phyloP scores from a whole-genome alignment of 2,329 filamentous ascomycete species.

The Emmonsiellopsis sp. region DNA sequence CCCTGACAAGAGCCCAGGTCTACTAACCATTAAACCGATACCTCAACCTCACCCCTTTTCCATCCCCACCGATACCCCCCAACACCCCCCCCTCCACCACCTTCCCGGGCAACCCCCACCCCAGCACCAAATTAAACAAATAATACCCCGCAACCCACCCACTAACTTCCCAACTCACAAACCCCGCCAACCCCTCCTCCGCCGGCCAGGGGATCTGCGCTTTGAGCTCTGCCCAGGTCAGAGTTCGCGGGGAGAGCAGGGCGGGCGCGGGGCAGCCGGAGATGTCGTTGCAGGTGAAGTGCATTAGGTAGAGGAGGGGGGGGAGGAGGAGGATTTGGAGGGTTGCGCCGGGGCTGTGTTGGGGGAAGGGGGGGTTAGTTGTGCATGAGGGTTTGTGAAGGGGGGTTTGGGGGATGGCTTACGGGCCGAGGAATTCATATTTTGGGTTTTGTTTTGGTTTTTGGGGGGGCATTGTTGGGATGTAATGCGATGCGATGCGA shows the following conservation, averaged over 20 bases:
- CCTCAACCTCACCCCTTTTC: conserved; percentile 29
- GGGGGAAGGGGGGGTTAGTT: neutral
- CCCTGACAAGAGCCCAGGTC: too few species aligned
- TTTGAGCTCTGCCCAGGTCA: conserved; percentile 66
- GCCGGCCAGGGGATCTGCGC: conserved; percentile 71
- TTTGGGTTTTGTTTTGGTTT: too few species aligned
- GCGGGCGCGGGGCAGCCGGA: conserved; percentile 84
- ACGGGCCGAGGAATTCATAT: too few species aligned
- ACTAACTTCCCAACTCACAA: conserved; percentile 61
- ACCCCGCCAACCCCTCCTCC: conserved; percentile 60
- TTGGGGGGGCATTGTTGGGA: too few species aligned
- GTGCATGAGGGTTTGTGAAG: too few species aligned
- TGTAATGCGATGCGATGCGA: too few species aligned
- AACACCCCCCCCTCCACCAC: conserved; percentile 63
- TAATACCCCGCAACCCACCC: conserved; percentile 69
- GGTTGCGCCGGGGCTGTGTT: conserved; percentile 6
- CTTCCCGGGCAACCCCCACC: conserved; percentile 66
- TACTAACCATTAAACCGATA: conserved; percentile 69
- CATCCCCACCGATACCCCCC: conserved; percentile 58
- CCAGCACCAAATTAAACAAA: conserved; percentile 62
- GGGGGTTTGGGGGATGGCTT: too few species aligned
- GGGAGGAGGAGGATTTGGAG: conserved; percentile 71
- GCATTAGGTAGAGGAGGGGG: conserved; percentile 65
- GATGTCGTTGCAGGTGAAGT: conserved; percentile 85
- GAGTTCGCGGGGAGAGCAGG: conserved; percentile 59